Evolutionary conservation across 768 basidiomycete genomes (phyloP), one percentile per base, ranked within the genome.

Genomic region (Boletus pseudo-olivaceus): DNA sequence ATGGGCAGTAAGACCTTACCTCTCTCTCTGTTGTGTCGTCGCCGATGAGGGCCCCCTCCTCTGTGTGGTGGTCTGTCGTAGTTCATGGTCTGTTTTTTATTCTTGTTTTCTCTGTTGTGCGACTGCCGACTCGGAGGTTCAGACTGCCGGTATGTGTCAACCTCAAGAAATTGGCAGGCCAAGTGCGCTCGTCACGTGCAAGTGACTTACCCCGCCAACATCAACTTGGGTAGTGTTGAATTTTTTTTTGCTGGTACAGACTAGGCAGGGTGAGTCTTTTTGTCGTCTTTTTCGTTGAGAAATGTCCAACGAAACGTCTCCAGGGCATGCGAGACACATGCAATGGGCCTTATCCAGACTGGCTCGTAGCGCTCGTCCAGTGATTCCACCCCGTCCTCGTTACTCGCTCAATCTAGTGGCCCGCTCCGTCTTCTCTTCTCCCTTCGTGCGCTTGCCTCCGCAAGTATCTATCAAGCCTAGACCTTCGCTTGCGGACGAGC

Each of bases 321-420:
- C 27, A 55, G 80, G 83, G 77, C 64, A 86, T 85, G 83, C 80
- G 66, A 79, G 66, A 70, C 80, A 76, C 81, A 88, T 88, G 87
- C 84, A 76, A 87, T 85, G 84, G 78, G 79, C 73, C 71, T 80
- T 77, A 79, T 77, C 75, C 59, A 75, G 71, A 63, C 69, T 76
- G 66, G 76, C 81, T 77, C 82, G 74, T 67, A 70, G 73, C 67
- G 59, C 73, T 41, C 35, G 44, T 27, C 40, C 50, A 17, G 46
- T 51, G 33, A 11, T 15, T 14, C 7, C 33, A 27, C 27, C 20
- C 23, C 41, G 41, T 15, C 46, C 30, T 8, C 17, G 42, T 29
- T 17, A 10, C 42, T 7, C 44, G 27, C 4, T 35, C 19, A 14
- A 6, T 17, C 33, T 17, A 27, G 17, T 7, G 37, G 32, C 32